Evolutionary conservation across 1,139 yeast genomes (phyloP).

Genomic region (Pichia sp.): DNA sequence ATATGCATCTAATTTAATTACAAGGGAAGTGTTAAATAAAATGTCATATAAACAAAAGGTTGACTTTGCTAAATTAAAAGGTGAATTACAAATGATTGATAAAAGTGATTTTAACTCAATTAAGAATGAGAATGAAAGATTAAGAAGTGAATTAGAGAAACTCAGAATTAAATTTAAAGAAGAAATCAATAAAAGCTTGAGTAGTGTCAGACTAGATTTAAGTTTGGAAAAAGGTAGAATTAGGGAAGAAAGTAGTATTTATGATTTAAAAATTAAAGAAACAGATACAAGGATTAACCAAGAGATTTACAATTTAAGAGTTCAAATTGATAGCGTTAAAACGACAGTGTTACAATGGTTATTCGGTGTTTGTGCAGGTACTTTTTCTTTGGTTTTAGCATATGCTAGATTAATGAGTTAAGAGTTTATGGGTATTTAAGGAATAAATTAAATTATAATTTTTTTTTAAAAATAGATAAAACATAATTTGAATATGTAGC

Average conservation of each 20-base stretch:
- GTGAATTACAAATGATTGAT: conserved; percentile 85
- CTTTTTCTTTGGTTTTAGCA: conserved; percentile 87
- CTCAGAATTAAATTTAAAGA: conserved; percentile 79
- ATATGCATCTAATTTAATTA: conserved; percentile 69
- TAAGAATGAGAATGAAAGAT: conserved; percentile 81
- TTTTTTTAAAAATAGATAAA: no score
- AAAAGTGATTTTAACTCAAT: conserved; percentile 76
- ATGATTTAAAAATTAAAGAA: conserved; percentile 89
- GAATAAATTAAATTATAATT: no score
- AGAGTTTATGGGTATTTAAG: background rate
- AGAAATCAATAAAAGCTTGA: conserved; percentile 85
- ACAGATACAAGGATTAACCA: conserved; percentile 93
- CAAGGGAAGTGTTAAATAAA: conserved; percentile 74
- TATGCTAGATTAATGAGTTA: conserved; percentile 78
- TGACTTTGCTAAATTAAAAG: conserved; percentile 89
- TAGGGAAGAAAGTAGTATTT: conserved; percentile 87
- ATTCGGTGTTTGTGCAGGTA: conserved; percentile 97
- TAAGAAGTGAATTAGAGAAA: conserved; percentile 80
- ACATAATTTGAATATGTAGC: no score
- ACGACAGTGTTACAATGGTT: conserved; percentile 98
- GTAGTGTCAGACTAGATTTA: conserved; percentile 83
- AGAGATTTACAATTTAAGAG: conserved; percentile 89
- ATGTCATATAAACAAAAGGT: conserved; percentile 94
- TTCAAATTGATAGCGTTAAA: conserved; percentile 90
- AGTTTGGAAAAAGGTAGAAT: conserved; percentile 93